Percentiles rank a stretch among this genome's conserved stretches.
Conservation (phyloP, 345 rosid species). For the Lenwebbia sp. region DNA sequence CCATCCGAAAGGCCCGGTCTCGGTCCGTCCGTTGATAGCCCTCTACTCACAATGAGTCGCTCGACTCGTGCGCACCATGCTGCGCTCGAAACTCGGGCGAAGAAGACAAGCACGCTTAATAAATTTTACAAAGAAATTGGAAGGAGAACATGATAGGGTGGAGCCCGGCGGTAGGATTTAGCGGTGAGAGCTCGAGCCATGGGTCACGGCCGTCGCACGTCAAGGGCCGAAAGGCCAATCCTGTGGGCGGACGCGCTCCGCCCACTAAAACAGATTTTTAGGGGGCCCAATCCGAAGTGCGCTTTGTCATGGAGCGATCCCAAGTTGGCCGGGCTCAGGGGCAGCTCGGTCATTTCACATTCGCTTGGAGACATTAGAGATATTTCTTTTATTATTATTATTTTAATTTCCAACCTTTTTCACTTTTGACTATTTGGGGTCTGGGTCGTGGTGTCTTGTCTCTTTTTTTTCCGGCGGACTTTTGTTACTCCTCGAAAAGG, state of each 20-base stretch:
- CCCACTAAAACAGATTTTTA: background rate
- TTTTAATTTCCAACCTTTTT: background rate
- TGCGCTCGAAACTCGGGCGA: background rate
- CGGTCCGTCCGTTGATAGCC: background rate
- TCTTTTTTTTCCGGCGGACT: background rate
- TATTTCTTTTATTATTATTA: background rate
- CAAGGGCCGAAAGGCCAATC: background rate
- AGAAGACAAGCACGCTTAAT: background rate
- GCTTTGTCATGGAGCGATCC: background rate
- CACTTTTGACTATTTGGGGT: background rate
- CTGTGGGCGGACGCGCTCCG: background rate
- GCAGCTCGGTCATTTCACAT: background rate
- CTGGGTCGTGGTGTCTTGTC: background rate
- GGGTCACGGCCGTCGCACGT: background rate
- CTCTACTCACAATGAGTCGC: fast-evolving
- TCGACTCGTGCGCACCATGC: background rate
- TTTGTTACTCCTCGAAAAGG: background rate
- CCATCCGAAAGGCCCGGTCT: background rate
- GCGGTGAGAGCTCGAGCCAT: conserved; percentile 15
- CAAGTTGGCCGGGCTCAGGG: background rate
- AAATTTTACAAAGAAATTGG: too few species aligned
- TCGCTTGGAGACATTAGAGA: background rate
- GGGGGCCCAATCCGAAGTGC: background rate
- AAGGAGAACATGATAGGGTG: background rate
- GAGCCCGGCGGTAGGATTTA: conserved; percentile 14